phyloP scores from a whole-genome alignment of 75 land plant genomes.

The Ceratopteris richardii region DNA sequence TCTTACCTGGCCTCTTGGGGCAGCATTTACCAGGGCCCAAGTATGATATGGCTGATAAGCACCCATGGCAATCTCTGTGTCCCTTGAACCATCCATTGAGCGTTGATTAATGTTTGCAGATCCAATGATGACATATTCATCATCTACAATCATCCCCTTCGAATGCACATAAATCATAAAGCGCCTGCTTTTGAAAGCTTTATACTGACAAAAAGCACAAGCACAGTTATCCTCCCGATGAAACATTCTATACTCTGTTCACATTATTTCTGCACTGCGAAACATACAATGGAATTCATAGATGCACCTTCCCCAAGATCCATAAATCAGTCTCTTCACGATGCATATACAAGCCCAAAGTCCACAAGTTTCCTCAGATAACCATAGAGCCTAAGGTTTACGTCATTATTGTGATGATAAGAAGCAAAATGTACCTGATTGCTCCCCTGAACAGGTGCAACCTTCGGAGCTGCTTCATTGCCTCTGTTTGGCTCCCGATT shows the following conservation, averaged over 20 bases:
- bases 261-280: too few relatives aligned
- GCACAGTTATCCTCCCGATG: too few relatives aligned
- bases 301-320: too few relatives aligned
- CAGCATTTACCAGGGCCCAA: constrained; percentile 42
- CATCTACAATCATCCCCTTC: constrained; percentile 88
- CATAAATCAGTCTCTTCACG: too few relatives aligned
- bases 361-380: too few relatives aligned
- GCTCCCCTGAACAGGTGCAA: constrained; percentile 8
- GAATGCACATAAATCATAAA: constrained; percentile 94
- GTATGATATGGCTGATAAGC: constrained; percentile 78
- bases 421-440: too few relatives aligned
- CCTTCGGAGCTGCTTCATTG: constrained; percentile 9
- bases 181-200: constrained; percentile 44
- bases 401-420: too few relatives aligned
- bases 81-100: constrained; percentile 85
- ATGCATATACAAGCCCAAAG: too few relatives aligned
- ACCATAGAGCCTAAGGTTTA: too few relatives aligned
- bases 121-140: constrained; percentile 82
- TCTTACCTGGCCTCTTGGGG: constrained; percentile 79
- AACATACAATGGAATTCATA: too few relatives aligned
- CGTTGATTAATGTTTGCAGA: constrained; percentile 89
- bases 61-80: constrained; percentile 97
- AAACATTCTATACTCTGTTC: too few relatives aligned
- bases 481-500: constrained; percentile 38
- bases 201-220: constrained; percentile 7